Evolutionary conservation across 345 rosid genomes (phyloP).

Genomic region (Luvunga scandens): DNA sequence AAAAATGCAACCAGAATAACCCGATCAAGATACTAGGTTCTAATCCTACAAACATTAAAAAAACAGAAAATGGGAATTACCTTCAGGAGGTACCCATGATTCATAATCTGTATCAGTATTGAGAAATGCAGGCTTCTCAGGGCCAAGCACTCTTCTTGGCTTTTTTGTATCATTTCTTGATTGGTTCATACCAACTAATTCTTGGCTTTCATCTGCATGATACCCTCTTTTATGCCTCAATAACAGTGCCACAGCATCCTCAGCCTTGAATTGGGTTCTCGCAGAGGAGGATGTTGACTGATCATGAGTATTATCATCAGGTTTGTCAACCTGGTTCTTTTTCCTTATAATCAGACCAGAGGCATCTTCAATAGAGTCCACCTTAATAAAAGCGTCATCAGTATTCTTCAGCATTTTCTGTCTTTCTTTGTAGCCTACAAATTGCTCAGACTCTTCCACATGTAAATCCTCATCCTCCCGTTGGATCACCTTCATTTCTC

Average conservation of each 20-base stretch:
- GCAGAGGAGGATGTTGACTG: slow-evolving; percentile 34
- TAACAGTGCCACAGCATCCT: slow-evolving; percentile 83
- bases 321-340: slow-evolving; percentile 47
- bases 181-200: slow-evolving; percentile 21
- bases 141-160: slow-evolving; percentile 60
- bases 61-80: slow-evolving; percentile 33
- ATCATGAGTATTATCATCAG: slow-evolving; percentile 27
- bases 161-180: slow-evolving; percentile 42
- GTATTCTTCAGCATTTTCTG: slow-evolving; percentile 39
- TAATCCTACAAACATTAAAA: neutral
- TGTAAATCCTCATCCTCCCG: slow-evolving; percentile 29
- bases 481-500: slow-evolving; percentile 35
- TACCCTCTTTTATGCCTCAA: slow-evolving; percentile 77
- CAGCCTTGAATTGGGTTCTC: slow-evolving; percentile 56
- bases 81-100: slow-evolving; percentile 94
- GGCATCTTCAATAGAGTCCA: slow-evolving; percentile 46
- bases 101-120: slow-evolving; percentile 47
- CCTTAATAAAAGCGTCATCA: slow-evolving; percentile 15
- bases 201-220: slow-evolving; percentile 45
- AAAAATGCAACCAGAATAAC: neutral
- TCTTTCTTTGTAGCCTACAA: slow-evolving; percentile 86
- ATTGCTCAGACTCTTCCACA: slow-evolving; percentile 51
- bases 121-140: slow-evolving; percentile 77
- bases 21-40: neutral
- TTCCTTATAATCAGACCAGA: slow-evolving; percentile 88